Base-by-base conservation (phyloP, 2,329 filamentous ascomycete genomes). In the Clonostachys solani region DNA sequence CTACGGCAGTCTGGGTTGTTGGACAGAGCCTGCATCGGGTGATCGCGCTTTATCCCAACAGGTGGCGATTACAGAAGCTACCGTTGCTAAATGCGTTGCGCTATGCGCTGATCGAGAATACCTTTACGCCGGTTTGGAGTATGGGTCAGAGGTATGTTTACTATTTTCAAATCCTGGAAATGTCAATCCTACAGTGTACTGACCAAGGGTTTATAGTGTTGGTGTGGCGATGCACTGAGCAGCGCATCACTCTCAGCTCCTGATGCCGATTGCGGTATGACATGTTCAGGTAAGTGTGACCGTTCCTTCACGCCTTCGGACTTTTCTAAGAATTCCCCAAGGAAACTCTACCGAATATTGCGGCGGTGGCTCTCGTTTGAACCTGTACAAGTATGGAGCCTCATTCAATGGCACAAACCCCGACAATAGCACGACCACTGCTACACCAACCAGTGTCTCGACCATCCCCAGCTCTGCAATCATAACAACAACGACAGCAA, bases 1-100 rank as follows among this genome's bases (percentile, higher is more conserved):
- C 0, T 71, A 68, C 41, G 50, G 43, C 1, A 67, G 62, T 40
- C 57, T 69, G 6, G 68, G 67, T 6, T 71, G 68, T 15, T 68
- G 66, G 19, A 69, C 66, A 0, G 68, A 71, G 29, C 60, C 56
- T 1, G 60, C 58, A 0, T 49, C 50, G 1, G 56, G 55, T 2
- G 23, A 2, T 29, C 56, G 68, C 17, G 67, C 68, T 8, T 59
- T 71, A 1, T 49, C 60, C 1, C 57, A 60, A 12, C 57, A 53
- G 0, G 50, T 49, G 12, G 47, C 47, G 0, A 57, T 57, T 0
- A 51, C 58, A 8, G 55, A 57, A 2, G 56, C 55, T 34, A 68
- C 65, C 0, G 64, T 71, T 0, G 60, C 60, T 4, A 48, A 50
- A 1, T 71, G 68, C 42, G 52, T 69, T 1, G 50, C 52, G 2